Conservation (phyloP, 169 alveolate species). For the Cryptosporidium ryanae region DNA sequence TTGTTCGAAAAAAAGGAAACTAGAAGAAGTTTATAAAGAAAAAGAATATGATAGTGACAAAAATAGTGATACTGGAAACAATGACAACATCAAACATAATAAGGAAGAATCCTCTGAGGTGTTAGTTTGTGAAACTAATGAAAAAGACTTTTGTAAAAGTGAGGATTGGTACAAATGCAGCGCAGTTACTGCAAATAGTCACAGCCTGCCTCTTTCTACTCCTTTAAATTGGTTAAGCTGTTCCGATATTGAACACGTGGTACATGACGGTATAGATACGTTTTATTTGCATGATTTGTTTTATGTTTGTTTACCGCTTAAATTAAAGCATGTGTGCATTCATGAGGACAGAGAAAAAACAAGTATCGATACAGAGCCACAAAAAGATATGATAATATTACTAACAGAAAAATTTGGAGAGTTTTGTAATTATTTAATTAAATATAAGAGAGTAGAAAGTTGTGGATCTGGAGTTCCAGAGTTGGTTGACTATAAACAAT, state of each 20-base stretch:
- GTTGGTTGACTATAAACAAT: constrained; percentile 10
- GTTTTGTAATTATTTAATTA: constrained; percentile 16
- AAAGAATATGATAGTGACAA: too few relatives aligned
- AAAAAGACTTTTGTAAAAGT: background rate
- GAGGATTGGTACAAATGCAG: constrained; percentile 28
- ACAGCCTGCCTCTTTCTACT: constrained; percentile 65
- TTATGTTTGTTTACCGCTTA: constrained; percentile 49
- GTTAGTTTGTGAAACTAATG: background rate
- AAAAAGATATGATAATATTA: constrained; percentile 48
- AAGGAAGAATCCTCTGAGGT: background rate
- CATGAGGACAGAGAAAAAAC: constrained; percentile 58
- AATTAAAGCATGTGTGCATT: constrained; percentile 49
- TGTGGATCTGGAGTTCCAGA: background rate
- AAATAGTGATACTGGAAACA: too few relatives aligned
- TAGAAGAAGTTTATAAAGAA: too few relatives aligned
- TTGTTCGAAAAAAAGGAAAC: background rate
- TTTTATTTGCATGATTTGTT: constrained; percentile 59
- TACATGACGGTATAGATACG: constrained; percentile 24
- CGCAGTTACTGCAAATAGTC: constrained; percentile 55
- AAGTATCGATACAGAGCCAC: constrained; percentile 31
- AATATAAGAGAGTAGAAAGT: background rate
- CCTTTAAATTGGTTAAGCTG: constrained; percentile 65
- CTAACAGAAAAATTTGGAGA: constrained; percentile 55
- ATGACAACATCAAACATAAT: background rate
- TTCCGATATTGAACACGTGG: constrained; percentile 58